Evolutionary conservation across 345 rosid species (phyloP).

Genomic region (Stellera chamaejasme): DNA sequence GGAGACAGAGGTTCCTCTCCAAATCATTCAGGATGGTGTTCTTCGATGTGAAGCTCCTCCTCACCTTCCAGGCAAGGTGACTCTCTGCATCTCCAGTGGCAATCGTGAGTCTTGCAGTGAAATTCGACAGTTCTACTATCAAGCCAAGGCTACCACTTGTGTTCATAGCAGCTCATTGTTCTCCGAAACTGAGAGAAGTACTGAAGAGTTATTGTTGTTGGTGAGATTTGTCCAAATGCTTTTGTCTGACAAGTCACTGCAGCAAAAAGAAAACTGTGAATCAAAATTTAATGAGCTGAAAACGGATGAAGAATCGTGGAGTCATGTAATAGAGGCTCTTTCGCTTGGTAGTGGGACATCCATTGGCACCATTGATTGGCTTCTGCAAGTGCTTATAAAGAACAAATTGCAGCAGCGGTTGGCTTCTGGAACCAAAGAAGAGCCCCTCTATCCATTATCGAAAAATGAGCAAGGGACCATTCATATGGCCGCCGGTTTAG

Average conservation of each 20-base stretch:
- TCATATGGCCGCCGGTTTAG: slow-evolving; percentile 53
- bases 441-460: slow-evolving; percentile 30
- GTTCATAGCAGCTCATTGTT: slow-evolving; percentile 19
- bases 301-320: slow-evolving; percentile 38
- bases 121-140: slow-evolving; percentile 58
- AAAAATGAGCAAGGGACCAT: slow-evolving; percentile 53
- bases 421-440: slow-evolving; percentile 21
- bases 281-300: slow-evolving; percentile 4
- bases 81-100: slow-evolving; percentile 57
- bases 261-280: slow-evolving; percentile 21
- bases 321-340: slow-evolving; percentile 35
- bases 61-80: slow-evolving; percentile 53
- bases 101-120: slow-evolving; percentile 61
- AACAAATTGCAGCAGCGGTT: slow-evolving; percentile 51
- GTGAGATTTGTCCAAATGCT: slow-evolving; percentile 64
- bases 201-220: slow-evolving; percentile 52
- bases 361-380: slow-evolving; percentile 34
- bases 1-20: slow-evolving; percentile 54
- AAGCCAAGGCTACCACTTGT: slow-evolving; percentile 25
- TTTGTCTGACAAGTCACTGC: slow-evolving; percentile 32
- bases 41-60: slow-evolving; percentile 65
- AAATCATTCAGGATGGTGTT: slow-evolving; percentile 71
- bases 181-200: slow-evolving; percentile 27
- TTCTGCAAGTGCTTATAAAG: slow-evolving; percentile 45
- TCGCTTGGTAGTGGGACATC: slow-evolving; percentile 33